A percentile compares a stretch with the other conserved stretches of the same genome.
Conservation (phyloP, 495 filamentous ascomycete species). For the Aspergillus mulundensis region DNA sequence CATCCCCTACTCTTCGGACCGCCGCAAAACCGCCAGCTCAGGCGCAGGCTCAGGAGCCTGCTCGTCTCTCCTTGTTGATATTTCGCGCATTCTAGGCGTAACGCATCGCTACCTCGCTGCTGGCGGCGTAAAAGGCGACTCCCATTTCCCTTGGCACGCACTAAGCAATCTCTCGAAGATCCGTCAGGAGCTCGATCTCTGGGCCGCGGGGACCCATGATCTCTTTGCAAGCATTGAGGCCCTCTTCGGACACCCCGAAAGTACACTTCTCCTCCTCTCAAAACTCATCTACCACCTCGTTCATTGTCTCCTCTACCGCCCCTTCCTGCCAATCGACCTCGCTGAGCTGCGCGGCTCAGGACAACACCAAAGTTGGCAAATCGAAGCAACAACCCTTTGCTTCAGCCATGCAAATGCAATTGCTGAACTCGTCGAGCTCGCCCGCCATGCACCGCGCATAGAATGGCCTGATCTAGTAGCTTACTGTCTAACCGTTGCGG, state of each 20-base stretch:
- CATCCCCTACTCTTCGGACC: slow-evolving; percentile 61
- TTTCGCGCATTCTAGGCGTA: slow-evolving; percentile 73
- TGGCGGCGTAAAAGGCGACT: slow-evolving; percentile 82
- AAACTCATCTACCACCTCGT: slow-evolving; percentile 82
- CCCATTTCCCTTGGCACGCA: slow-evolving; percentile 84
- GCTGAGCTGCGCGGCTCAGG: slow-evolving; percentile 71
- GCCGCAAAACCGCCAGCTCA: slow-evolving; percentile 65
- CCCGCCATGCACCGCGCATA: slow-evolving; percentile 57
- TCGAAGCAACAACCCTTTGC: slow-evolving; percentile 80
- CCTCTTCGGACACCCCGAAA: slow-evolving; percentile 72
- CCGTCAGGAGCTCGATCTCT: slow-evolving; percentile 75
- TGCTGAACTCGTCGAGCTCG: slow-evolving; percentile 75
- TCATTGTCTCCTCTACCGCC: slow-evolving; percentile 79
- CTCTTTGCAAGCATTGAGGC: slow-evolving; percentile 70
- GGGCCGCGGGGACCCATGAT: slow-evolving; percentile 76
- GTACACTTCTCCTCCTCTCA: slow-evolving; percentile 71
- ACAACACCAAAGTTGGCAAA: slow-evolving; percentile 88
- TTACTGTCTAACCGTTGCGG: slow-evolving; percentile 77
- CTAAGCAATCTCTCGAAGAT: slow-evolving; percentile 82
- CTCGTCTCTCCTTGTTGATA: slow-evolving; percentile 73
- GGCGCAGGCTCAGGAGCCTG: slow-evolving; percentile 27
- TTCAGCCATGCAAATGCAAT: slow-evolving; percentile 86
- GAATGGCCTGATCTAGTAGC: slow-evolving; percentile 82
- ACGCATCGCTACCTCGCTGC: slow-evolving; percentile 80
- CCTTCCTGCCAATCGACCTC: slow-evolving; percentile 79